Conservation (phyloP, 371 early-diverging fungal species). For the Syncephalastrum racemosum region DNA sequence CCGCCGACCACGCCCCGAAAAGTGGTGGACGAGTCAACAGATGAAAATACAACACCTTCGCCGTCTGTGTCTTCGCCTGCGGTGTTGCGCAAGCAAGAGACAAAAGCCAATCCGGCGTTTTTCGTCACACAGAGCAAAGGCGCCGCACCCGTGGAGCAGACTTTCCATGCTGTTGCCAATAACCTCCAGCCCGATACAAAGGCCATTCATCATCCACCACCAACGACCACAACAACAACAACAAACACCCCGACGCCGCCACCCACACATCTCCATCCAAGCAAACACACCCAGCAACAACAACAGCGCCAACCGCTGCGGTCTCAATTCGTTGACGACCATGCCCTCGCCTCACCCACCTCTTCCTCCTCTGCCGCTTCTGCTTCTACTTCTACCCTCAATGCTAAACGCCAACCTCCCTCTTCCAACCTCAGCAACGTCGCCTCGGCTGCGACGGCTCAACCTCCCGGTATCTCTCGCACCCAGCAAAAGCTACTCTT, state of each 20-base stretch:
- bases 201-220: not conserved
- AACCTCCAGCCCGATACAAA: conserved; percentile 15
- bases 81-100: conserved; percentile 6
- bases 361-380: not conserved
- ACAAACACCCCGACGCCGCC: no score
- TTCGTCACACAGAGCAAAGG: conserved; percentile 11
- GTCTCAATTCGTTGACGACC: conserved; percentile 19
- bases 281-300: not conserved
- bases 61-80: conserved; percentile 18
- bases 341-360: not conserved
- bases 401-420: conserved; percentile 5
- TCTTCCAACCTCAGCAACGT: conserved; percentile 14
- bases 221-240: not conserved
- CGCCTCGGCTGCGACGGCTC: conserved; percentile 23
- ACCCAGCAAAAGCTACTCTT: conserved; percentile 55
- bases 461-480: conserved; percentile 36
- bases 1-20: conserved; percentile 14
- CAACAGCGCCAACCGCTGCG: conserved; percentile 10
- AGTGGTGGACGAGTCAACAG: not conserved
- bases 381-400: not conserved
- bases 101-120: conserved; percentile 6
- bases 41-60: not conserved
- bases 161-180: conserved; percentile 37
- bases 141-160: conserved; percentile 39
- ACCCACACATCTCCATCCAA: no score